These are phyloP conservation scores for Penicillium atrosanguineum DNA, from an alignment of 495 filamentous ascomycete genomes.

Conservation along the genomic window DNA sequence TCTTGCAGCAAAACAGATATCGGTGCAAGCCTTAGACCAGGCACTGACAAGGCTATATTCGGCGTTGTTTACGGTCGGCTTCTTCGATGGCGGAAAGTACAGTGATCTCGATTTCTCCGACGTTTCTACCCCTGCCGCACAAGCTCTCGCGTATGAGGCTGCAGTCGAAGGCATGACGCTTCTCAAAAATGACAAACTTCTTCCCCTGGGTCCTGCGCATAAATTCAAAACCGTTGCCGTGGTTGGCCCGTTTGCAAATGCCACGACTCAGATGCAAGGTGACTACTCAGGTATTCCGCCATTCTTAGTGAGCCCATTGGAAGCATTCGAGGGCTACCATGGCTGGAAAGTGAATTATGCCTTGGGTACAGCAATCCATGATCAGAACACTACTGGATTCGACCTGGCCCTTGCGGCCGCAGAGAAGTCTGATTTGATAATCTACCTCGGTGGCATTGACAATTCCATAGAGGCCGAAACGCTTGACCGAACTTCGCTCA, in stretches of 20 bases:
- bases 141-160: constrained; percentile 48
- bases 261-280: constrained; percentile 56
- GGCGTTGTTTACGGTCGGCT: constrained; percentile 50
- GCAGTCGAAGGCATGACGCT: constrained; percentile 53
- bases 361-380: constrained; percentile 36
- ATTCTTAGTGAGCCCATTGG: constrained; percentile 47
- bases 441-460: constrained; percentile 55
- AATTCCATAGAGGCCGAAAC: constrained; percentile 45
- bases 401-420: constrained; percentile 40
- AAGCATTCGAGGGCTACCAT: constrained; percentile 44
- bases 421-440: constrained; percentile 43
- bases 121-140: constrained; percentile 44
- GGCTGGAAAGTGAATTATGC: constrained; percentile 46
- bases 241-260: constrained; percentile 53
- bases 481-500: constrained; percentile 45
- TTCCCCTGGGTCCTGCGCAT: constrained; percentile 45
- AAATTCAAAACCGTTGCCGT: constrained; percentile 37
- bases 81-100: constrained; percentile 43
- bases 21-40: no score
- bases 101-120: constrained; percentile 15
- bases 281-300: constrained; percentile 53
- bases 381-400: constrained; percentile 36
- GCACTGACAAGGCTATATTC: no score
- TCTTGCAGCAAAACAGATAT: no score
- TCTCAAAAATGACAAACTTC: constrained; percentile 53